Evolutionary conservation across 2,329 filamentous ascomycete species (phyloP).

Genomic region (Ophiostoma sp.): DNA sequence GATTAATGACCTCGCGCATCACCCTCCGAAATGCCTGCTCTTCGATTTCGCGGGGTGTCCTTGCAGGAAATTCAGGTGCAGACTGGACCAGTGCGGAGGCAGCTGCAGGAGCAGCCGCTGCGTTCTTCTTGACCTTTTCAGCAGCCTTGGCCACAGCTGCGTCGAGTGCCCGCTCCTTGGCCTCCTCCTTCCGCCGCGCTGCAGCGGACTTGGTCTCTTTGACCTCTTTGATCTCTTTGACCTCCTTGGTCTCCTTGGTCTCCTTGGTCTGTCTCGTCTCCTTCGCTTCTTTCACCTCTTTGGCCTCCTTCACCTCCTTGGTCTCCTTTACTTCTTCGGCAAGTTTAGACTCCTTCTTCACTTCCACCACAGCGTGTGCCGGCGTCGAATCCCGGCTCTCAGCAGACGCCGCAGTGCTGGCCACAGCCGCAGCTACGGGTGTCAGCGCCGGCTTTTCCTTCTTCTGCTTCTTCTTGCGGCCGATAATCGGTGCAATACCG

Average conservation of each 20-base stretch:
- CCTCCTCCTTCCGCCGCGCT: slow-evolving; percentile 13
- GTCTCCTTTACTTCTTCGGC: background rate
- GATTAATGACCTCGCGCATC: slow-evolving; percentile 17
- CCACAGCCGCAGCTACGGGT: background rate
- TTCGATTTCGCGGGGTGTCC: slow-evolving; percentile 18
- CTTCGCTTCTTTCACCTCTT: slow-evolving; percentile 29
- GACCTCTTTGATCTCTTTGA: background rate
- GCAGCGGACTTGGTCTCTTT: slow-evolving; percentile 19
- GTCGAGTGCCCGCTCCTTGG: slow-evolving; percentile 13
- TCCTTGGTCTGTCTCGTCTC: slow-evolving; percentile 24
- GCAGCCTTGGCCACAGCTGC: slow-evolving; percentile 14
- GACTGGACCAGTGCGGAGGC: background rate
- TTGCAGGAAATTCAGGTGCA: background rate
- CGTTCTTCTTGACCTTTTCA: slow-evolving; percentile 15
- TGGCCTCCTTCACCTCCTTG: slow-evolving; percentile 28
- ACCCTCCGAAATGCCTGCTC: slow-evolving; percentile 17
- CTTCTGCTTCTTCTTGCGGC: slow-evolving; percentile 80
- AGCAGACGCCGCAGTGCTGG: background rate
- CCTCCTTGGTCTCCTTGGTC: slow-evolving; percentile 24
- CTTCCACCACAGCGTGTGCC: background rate
- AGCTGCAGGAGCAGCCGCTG: slow-evolving; percentile 1
- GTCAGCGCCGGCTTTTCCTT: slow-evolving; percentile 53
- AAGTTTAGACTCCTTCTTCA: slow-evolving; percentile 23
- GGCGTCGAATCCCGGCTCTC: background rate
- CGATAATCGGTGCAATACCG: slow-evolving; percentile 62